Evolutionary conservation across 306 rosid genomes (phyloP).

Genomic region (Astragalus membranaceus): DNA sequence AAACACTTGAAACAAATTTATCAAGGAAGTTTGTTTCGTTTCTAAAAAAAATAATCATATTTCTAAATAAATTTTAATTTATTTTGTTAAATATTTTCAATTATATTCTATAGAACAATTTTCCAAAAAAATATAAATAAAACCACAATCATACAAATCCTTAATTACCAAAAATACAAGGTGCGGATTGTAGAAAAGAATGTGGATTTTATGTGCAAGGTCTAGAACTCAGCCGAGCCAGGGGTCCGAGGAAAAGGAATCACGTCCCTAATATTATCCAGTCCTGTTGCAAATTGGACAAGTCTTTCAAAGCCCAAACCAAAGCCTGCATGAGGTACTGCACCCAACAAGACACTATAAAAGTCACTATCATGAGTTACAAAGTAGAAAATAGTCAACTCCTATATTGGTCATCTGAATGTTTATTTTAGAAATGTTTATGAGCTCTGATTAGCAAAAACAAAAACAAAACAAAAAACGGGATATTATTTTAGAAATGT

Average conservation of each 20-base stretch:
- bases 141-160: not conserved
- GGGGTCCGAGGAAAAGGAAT: constrained; percentile 93
- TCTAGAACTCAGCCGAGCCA: constrained; percentile 77
- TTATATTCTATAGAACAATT: no score
- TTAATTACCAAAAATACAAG: not conserved
- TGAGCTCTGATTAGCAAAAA: not conserved
- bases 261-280: constrained; percentile 82
- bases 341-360: constrained; percentile 16
- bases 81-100: no score
- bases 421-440: no score
- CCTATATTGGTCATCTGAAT: not conserved
- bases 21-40: no score
- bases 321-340: constrained; percentile 95
- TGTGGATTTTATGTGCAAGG: not conserved
- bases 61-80: no score
- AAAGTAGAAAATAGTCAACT: not conserved
- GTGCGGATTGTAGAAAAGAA: not conserved
- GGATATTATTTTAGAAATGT: not conserved
- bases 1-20: no score
- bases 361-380: not conserved
- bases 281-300: constrained; percentile 87
- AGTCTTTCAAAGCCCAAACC: constrained; percentile 96
- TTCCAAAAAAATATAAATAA: not conserved
- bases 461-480: no score
- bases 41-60: no score